These are phyloP conservation scores for Coccomyxa subellipsoidea DNA, from an alignment of 163 green algal species.

Conservation along the genomic window DNA sequence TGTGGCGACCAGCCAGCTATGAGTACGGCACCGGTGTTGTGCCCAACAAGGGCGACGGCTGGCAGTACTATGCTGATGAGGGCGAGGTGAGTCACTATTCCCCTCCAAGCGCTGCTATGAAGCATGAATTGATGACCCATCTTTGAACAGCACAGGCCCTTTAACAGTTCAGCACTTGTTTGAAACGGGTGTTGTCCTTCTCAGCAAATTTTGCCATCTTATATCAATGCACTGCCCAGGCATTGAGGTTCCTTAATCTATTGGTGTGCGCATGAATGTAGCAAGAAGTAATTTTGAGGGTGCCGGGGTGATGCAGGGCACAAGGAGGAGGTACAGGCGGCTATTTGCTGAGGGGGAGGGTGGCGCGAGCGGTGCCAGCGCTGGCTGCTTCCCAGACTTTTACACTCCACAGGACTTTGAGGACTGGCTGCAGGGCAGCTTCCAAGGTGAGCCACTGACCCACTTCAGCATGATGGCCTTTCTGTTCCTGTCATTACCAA, in stretches of 20 bases:
- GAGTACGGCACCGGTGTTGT: neutral
- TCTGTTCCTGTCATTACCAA: no score
- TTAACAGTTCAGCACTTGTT: no score
- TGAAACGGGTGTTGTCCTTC: no score
- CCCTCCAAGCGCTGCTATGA: no score
- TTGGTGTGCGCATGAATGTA: neutral
- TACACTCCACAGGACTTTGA: slow-evolving; percentile 22
- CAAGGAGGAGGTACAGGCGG: neutral
- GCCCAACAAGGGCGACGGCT: neutral
- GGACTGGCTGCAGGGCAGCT: slow-evolving; percentile 20
- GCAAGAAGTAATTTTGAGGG: neutral
- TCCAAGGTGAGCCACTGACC: slow-evolving; percentile 8
- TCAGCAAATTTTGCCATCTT: no score
- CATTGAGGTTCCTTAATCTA: no score
- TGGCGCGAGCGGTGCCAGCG: slow-evolving; percentile 1
- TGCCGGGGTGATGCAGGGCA: neutral
- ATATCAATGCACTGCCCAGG: no score
- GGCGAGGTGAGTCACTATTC: neutral
- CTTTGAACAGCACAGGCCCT: no score
- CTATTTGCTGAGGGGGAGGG: slow-evolving; percentile 18
- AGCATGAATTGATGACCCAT: no score
- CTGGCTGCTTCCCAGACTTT: slow-evolving; percentile 27
- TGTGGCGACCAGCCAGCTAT: neutral
- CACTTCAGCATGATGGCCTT: no score
- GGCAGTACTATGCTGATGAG: neutral